phyloP scores from a whole-genome alignment of 1,284 basidiomycete species.

The Trametes pubescens region DNA sequence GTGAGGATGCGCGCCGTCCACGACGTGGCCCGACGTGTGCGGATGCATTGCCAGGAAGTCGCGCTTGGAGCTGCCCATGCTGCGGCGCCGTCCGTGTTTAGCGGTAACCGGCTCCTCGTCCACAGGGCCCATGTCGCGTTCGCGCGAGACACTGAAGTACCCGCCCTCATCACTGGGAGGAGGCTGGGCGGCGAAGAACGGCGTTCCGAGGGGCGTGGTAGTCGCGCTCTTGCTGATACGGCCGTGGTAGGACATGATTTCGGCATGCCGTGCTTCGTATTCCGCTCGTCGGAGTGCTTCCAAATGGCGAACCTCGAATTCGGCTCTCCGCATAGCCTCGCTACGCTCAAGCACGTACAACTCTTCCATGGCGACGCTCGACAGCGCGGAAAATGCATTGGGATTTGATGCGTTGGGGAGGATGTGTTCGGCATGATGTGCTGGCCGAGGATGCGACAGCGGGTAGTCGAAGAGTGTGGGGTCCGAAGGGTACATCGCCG shows the following conservation, averaged over 20 bases:
- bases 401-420: conserved; percentile 45
- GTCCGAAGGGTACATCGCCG: conserved; percentile 60
- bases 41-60: conserved; percentile 45
- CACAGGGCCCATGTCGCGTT: conserved; percentile 42
- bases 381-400: conserved; percentile 77
- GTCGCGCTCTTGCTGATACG: conserved; percentile 70
- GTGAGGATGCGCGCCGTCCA: conserved; percentile 39
- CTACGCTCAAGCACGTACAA: conserved; percentile 86
- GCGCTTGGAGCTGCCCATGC: conserved; percentile 45
- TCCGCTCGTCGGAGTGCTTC: conserved; percentile 86
- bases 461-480: conserved; percentile 47
- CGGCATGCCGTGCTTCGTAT: conserved; percentile 68
- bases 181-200: conserved; percentile 45
- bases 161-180: conserved; percentile 46
- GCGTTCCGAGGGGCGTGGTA: conserved; percentile 70
- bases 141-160: conserved; percentile 53
- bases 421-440: conserved; percentile 33
- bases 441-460: conserved; percentile 35
- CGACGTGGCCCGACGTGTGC: conserved; percentile 54
- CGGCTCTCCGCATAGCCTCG: conserved; percentile 83
- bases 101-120: conserved; percentile 44
- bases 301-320: conserved; percentile 83
- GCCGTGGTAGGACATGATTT: conserved; percentile 56
- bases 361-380: conserved; percentile 86
- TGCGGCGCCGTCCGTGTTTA: conserved; percentile 48